These are phyloP conservation scores for Penicillium sp. DNA, from an alignment of 2,329 filamentous ascomycete genomes.

Conservation along the genomic window DNA sequence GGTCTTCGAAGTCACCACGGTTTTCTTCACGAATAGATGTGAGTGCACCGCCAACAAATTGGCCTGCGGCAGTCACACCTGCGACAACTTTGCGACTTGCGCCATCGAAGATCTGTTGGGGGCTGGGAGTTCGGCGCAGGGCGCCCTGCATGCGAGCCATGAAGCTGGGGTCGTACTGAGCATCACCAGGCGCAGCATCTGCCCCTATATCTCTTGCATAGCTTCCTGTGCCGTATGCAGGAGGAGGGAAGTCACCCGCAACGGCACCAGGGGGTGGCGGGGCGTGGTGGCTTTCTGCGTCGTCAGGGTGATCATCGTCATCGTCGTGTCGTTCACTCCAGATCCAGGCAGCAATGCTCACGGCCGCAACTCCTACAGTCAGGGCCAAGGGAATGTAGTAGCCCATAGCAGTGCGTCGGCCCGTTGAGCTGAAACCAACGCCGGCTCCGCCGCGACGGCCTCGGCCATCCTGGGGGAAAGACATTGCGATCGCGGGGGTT, in stretches of 20 bases:
- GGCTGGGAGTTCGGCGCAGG: constrained; percentile 77
- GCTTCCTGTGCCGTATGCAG: constrained; percentile 28
- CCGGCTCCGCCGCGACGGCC: constrained; percentile 39
- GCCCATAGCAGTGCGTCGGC: constrained; percentile 47
- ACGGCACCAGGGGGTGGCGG: constrained; percentile 26
- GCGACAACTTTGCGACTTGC: constrained; percentile 79
- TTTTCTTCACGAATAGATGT: constrained; percentile 83
- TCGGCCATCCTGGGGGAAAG: constrained; percentile 41
- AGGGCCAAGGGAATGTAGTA: constrained; percentile 89
- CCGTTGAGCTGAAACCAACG: constrained; percentile 43
- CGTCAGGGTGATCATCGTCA: constrained; percentile 50
- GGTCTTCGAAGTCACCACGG: constrained; percentile 75
- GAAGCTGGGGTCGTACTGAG: constrained; percentile 58
- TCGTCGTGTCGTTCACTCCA: constrained; percentile 80
- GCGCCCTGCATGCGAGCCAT: constrained; percentile 77
- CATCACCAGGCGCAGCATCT: constrained; percentile 28
- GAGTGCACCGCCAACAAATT: constrained; percentile 77
- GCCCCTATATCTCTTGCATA: constrained; percentile 37
- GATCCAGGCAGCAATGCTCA: constrained; percentile 84
- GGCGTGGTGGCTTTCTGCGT: constrained; percentile 23
- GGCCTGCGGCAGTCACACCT: constrained; percentile 78
- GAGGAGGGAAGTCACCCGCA: constrained; percentile 28
- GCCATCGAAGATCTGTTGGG: constrained; percentile 82
- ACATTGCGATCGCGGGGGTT: constrained; percentile 41
- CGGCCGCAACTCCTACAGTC: constrained; percentile 83